Percentiles rank a stretch among this genome's conserved stretches.
Evolutionary conservation across 495 filamentous ascomycete genomes (phyloP).

Genomic region (Zalerion maritima): DNA sequence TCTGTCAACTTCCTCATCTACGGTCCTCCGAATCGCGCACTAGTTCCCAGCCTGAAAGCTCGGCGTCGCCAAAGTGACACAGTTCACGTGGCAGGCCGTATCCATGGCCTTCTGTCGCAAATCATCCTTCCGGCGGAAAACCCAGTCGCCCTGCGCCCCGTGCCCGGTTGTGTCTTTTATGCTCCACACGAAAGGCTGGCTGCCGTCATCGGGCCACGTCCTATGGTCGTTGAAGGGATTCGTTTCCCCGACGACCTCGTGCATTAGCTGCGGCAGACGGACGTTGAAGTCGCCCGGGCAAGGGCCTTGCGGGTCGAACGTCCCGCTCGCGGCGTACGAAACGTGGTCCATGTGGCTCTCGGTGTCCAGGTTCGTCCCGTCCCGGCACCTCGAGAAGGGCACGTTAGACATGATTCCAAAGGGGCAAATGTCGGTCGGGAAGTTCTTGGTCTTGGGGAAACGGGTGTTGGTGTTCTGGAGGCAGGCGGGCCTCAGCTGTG

Average conservation of each 20-base stretch:
- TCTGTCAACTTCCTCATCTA: constrained; percentile 24
- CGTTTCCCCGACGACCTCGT: constrained; percentile 24
- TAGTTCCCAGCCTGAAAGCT: constrained; percentile 23
- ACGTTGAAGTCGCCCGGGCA: constrained; percentile 21
- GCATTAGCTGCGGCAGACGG: constrained; percentile 21
- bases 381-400: constrained; percentile 20
- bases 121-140: constrained; percentile 28
- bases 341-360: constrained; percentile 27
- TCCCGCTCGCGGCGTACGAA: constrained; percentile 22
- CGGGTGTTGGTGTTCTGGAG: constrained; percentile 18
- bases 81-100: constrained; percentile 20
- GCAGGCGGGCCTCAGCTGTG: constrained; percentile 27
- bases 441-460: constrained; percentile 17
- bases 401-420: constrained; percentile 28
- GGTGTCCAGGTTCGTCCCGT: constrained; percentile 21
- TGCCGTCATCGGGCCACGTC: constrained; percentile 25
- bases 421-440: constrained; percentile 20
- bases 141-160: constrained; percentile 26
- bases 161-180: constrained; percentile 24
- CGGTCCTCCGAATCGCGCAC: constrained; percentile 17
- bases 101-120: constrained; percentile 26
- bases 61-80: constrained; percentile 23
- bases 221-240: constrained; percentile 20
- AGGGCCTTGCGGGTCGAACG: constrained; percentile 20
- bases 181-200: constrained; percentile 30